Evolutionary conservation across 768 basidiomycete genomes (phyloP).

Genomic region (Russula vinacea): DNA sequence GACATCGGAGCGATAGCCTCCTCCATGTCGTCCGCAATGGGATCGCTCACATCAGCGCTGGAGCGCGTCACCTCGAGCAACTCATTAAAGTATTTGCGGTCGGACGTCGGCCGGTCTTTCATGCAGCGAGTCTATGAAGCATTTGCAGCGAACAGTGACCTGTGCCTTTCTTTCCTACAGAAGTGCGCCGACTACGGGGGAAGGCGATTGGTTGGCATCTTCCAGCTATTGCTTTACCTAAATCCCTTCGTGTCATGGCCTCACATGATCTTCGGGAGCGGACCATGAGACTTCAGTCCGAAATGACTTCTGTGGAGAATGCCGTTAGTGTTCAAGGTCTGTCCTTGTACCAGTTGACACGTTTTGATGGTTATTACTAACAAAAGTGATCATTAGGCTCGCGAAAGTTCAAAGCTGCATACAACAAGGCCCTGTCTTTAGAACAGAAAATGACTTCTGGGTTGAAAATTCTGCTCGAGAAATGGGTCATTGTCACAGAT

Average conservation of each 20-base stretch:
- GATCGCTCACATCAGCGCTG: background rate
- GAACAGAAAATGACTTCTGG: background rate
- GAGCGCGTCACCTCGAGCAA: background rate
- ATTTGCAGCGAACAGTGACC: background rate
- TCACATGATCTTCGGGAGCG: background rate
- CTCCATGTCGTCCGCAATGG: background rate
- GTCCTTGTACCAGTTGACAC: background rate
- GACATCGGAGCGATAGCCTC: background rate
- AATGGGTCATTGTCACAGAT: background rate
- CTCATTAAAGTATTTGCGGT: background rate
- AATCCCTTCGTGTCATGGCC: background rate
- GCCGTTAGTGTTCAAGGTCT: background rate
- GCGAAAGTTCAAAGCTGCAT: background rate
- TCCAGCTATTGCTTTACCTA: background rate
- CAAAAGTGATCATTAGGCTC: background rate
- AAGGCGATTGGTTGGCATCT: too few species aligned
- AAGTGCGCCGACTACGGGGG: background rate
- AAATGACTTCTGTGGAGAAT: background rate
- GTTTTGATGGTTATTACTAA: background rate
- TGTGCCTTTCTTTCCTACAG: background rate
- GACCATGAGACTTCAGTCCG: background rate
- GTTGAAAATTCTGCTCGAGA: background rate
- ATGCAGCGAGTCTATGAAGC: background rate
- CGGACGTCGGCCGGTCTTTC: background rate
- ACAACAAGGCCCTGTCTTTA: background rate